Conservation (phyloP, 495 filamentous ascomycete species). For the Hyaloscypha bicolor region DNA sequence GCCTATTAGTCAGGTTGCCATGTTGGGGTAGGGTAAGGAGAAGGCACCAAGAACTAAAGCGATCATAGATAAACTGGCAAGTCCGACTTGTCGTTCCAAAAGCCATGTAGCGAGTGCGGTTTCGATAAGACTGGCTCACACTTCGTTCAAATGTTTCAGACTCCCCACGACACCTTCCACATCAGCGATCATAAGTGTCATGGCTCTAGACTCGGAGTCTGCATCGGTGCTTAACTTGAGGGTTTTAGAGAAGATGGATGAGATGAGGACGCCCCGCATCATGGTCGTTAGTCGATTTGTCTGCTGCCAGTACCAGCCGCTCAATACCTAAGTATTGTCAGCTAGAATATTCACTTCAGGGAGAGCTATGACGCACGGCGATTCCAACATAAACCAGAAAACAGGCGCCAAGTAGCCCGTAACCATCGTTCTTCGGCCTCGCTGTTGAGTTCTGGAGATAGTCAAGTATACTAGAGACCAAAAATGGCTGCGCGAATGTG, state of each 20-base stretch:
- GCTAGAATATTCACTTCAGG: background rate
- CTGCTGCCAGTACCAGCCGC: no score
- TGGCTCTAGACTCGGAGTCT: constrained; percentile 44
- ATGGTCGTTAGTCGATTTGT: constrained; percentile 25
- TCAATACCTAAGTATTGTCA: background rate
- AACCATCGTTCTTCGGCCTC: constrained; percentile 40
- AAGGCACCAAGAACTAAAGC: constrained; percentile 40
- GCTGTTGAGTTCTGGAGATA: constrained; percentile 42
- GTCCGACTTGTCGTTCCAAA: constrained; percentile 8
- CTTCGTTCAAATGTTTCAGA: constrained; percentile 22
- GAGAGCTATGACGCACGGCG: constrained; percentile 38
- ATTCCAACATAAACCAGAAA: constrained; percentile 62
- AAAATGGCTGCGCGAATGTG: constrained; percentile 65
- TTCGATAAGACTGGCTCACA: constrained; percentile 27
- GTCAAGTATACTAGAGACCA: constrained; percentile 40
- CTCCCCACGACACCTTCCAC: constrained; percentile 27
- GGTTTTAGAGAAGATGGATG: constrained; percentile 56
- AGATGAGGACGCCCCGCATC: constrained; percentile 25
- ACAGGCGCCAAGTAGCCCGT: constrained; percentile 68
- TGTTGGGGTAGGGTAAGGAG: no score
- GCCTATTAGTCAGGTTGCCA: no score
- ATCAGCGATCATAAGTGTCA: constrained; percentile 36
- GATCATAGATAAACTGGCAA: constrained; percentile 4
- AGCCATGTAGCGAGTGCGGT: constrained; percentile 30
- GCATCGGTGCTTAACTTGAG: constrained; percentile 43